Conservation (phyloP, 192 early-diverging fungal genomes). For the Coemansia sp. region DNA sequence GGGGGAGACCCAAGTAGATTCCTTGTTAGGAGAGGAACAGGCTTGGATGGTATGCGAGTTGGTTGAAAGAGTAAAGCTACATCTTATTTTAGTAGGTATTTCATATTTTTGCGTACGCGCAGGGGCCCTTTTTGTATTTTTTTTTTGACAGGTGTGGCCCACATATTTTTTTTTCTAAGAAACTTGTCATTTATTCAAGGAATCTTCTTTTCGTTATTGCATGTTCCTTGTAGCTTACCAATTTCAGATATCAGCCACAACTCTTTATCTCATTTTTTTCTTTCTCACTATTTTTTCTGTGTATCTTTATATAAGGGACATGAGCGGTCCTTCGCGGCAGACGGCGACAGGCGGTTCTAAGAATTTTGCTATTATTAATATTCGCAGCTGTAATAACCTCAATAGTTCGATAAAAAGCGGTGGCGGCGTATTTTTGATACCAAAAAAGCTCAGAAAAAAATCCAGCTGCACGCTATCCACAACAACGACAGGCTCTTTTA, state of each 20-base stretch:
- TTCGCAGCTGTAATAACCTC: conserved; percentile 18
- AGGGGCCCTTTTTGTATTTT: background rate
- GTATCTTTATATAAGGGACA: background rate
- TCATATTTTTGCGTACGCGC: conserved; percentile 5
- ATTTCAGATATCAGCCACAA: conserved; percentile 5
- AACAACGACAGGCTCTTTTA: background rate
- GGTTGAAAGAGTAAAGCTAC: background rate
- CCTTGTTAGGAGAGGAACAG: background rate
- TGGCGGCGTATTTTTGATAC: background rate
- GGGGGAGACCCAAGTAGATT: conserved; percentile 1
- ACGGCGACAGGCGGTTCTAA: background rate
- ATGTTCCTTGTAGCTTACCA: background rate
- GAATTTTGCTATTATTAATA: conserved; percentile 37
- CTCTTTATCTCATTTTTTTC: background rate
- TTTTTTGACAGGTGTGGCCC: conserved; percentile 4
- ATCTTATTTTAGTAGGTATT: background rate
- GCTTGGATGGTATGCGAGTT: background rate
- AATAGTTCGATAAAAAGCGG: background rate
- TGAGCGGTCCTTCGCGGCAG: conserved; percentile 4
- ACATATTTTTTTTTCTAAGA: background rate
- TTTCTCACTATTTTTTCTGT: too few relatives aligned
- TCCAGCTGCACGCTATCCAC: conserved; percentile 28
- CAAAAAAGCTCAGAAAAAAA: conserved; percentile 19
- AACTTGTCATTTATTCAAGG: background rate
- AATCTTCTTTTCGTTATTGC: background rate